These are phyloP conservation scores for Aspergillus brasiliensis DNA, from an alignment of 2,329 filamentous ascomycete species.

Conservation along the genomic window DNA sequence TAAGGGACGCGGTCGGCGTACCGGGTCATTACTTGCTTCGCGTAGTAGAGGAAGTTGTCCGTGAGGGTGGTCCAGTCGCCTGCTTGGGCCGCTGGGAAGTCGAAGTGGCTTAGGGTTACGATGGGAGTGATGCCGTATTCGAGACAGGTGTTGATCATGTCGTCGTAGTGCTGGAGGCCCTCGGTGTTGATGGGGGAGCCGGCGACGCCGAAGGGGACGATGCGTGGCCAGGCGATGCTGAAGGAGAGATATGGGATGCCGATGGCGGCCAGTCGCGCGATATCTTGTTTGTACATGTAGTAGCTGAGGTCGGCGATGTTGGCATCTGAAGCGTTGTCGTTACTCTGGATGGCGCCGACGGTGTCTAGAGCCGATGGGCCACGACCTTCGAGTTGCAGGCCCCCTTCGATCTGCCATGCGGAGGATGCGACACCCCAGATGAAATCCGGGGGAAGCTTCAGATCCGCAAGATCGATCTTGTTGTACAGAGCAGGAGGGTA, in stretches of 20 bases:
- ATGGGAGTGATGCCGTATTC: constrained; percentile 48
- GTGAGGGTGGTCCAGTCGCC: constrained; percentile 42
- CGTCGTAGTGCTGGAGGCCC: constrained; percentile 52
- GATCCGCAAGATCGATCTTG: constrained; percentile 23
- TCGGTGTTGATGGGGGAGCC: constrained; percentile 50
- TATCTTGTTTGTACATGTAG: constrained; percentile 54
- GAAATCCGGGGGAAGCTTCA: constrained; percentile 42
- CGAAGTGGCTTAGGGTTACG: constrained; percentile 45
- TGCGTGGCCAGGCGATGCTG: constrained; percentile 52
- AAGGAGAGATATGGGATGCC: constrained; percentile 47
- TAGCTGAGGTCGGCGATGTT: constrained; percentile 56
- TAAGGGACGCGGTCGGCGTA: constrained; percentile 44
- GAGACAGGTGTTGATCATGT: constrained; percentile 49
- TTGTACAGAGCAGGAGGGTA: constrained; percentile 58
- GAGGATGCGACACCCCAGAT: constrained; percentile 48
- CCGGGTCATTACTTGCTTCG: constrained; percentile 40
- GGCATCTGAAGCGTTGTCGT: constrained; percentile 39
- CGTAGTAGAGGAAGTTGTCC: constrained; percentile 41
- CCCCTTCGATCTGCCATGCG: constrained; percentile 50
- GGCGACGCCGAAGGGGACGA: constrained; percentile 51
- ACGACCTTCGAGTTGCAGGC: constrained; percentile 43
- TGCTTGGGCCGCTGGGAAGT: constrained; percentile 31
- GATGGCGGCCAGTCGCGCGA: constrained; percentile 40
- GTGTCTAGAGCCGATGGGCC: constrained; percentile 44
- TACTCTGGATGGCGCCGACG: constrained; percentile 22